Base-by-base conservation (phyloP, 129 eudicot genomes). In the Heracleum sosnowskyi region DNA sequence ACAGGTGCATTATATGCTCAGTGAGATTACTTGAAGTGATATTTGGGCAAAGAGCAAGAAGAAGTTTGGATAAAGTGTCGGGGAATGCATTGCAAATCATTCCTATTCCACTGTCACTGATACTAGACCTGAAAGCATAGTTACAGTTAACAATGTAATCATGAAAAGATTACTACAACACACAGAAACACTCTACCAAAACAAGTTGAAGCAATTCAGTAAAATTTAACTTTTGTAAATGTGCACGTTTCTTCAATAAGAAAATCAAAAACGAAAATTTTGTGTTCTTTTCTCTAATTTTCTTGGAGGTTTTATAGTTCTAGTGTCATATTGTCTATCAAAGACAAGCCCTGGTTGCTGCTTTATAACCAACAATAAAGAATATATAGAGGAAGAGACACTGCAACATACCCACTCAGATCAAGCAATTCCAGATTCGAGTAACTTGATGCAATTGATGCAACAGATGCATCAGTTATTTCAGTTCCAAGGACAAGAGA, bases 11-110 rank as follows among this genome's bases (percentile, higher is more conserved):
- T 41, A 64, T 28, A 29, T 64, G 37, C 39, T 31, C 37, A 66
- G 15, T 68, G 41, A 42, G 15, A 79, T 89, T 96, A 96, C 99
- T 90, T 82, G 99, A 96, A 80, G 99, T 92, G 70, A 96, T 86
- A 71, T 92, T 96, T 34, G 99, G 99, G 46, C 99, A 92, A 22
- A 89, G 85, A 62, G 99, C 93, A 73, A 96, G 90, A 18, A 96
- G 96, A 36, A 96, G 93, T 74, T 84, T 89, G 46, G 93, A 90
- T 64, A 96, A 83, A 33, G 97, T 88, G 69, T 88, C 91, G 0
- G 97, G 92, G 81, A 88, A 96, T n/a, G 84, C 97, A 74, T 92
- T 96, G 88, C 99, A 96, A 73, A 96, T 92, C 91, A 92, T 92
- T 70, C 97, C 97, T 82, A 96, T 88, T 79, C 99, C 99, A 83